Percentiles rank a stretch among this genome's conserved stretches.
Evolutionary conservation across 106 monocot genomes (phyloP).

Genomic region (Dioscorea dumetorum): DNA sequence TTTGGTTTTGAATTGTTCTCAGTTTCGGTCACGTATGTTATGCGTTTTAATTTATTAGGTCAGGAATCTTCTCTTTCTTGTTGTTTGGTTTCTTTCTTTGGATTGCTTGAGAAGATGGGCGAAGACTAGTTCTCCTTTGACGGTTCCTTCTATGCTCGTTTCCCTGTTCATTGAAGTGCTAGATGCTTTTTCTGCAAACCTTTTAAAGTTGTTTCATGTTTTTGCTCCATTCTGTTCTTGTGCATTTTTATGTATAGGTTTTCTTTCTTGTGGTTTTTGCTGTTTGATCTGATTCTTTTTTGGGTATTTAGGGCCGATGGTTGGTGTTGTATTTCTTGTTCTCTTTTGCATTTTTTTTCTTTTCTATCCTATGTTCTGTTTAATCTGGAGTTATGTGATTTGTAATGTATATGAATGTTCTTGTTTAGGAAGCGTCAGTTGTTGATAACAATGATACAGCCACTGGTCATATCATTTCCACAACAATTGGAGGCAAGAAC

Average conservation of each 20-base stretch:
- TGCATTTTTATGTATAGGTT: neutral
- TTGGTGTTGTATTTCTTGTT: neutral
- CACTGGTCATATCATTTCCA: conserved; percentile 81
- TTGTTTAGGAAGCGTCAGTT: conserved; percentile 19
- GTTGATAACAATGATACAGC: conserved; percentile 52
- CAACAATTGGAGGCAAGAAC: conserved; percentile 78
- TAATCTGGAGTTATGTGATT: neutral
- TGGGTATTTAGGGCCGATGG: neutral
- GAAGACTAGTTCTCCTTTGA: neutral
- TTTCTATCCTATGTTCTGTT: neutral
- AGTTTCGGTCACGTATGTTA: neutral
- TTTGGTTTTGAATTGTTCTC: neutral
- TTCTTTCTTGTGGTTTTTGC: neutral
- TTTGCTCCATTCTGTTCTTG: neutral
- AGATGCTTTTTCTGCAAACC: neutral
- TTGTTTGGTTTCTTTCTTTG: neutral
- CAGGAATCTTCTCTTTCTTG: neutral
- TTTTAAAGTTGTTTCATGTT: neutral
- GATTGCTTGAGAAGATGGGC: conserved; percentile 2
- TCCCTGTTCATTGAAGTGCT: neutral
- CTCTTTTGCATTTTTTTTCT: neutral
- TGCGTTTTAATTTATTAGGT: no score
- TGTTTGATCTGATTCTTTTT: no score
- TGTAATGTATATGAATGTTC: neutral
- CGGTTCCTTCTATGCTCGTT: neutral